Evolutionary conservation across 2,329 filamentous ascomycete genomes (phyloP).

Genomic region (Rachicladosporium sp.): DNA sequence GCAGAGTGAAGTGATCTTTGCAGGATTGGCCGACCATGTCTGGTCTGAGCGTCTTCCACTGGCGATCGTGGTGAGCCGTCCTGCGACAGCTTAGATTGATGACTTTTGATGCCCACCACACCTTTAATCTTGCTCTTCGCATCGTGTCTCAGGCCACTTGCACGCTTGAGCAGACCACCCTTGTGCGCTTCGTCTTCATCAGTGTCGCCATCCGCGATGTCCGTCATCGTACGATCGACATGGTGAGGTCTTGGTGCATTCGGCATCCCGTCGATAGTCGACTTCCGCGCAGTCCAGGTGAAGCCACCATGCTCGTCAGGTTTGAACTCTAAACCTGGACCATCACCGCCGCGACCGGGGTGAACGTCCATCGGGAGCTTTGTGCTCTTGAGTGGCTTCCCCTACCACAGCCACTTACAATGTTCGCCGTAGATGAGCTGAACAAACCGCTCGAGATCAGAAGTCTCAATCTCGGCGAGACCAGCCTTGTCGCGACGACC

Average conservation of each 20-base stretch:
- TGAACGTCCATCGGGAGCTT: constrained; percentile 9
- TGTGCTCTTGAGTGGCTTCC: constrained; percentile 60
- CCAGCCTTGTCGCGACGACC: constrained; percentile 71
- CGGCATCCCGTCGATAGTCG: constrained; percentile 37
- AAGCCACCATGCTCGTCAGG: constrained; percentile 43
- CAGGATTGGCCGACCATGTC: too few species aligned
- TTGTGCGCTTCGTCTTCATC: constrained; percentile 22
- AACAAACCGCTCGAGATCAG: constrained; percentile 75
- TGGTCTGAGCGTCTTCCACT: constrained; percentile 8
- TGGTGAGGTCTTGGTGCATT: constrained; percentile 9
- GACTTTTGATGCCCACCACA: constrained; percentile 50
- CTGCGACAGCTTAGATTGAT: constrained; percentile 27
- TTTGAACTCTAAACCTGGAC: constrained; percentile 36
- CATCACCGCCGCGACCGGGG: constrained; percentile 7
- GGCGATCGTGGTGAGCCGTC: constrained; percentile 12
- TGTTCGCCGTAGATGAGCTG: constrained; percentile 68
- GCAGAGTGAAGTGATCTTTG: too few species aligned
- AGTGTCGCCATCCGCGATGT: constrained; percentile 16
- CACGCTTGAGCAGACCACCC: constrained; percentile 59
- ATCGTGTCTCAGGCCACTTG: constrained; percentile 67
- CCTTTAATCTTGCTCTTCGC: constrained; percentile 77
- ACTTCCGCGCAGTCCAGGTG: constrained; percentile 35
- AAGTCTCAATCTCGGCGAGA: constrained; percentile 83
- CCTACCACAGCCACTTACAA: constrained; percentile 89
- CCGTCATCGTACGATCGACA: constrained; percentile 15